These are phyloP conservation scores for Echites panduratus DNA, from an alignment of 257 asterid species.

Conservation along the genomic window DNA sequence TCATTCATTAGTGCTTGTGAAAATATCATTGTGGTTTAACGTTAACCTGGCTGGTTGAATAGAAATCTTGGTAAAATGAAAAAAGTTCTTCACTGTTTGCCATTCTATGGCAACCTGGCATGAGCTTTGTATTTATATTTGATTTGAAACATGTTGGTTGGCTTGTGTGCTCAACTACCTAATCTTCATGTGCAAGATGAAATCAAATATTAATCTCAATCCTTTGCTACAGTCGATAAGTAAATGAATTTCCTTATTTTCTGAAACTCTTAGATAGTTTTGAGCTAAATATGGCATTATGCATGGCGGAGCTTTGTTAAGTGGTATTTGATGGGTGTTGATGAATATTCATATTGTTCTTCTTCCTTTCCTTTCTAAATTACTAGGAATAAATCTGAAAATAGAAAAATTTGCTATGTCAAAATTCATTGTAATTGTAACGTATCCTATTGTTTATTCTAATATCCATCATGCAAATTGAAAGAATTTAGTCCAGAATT, in stretches of 20 bases:
- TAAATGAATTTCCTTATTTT: neutral
- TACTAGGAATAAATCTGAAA: neutral
- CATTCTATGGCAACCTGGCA: conserved; percentile 35
- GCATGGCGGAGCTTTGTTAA: neutral
- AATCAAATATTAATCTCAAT: neutral
- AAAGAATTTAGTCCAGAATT: neutral
- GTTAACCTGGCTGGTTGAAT: conserved; percentile 17
- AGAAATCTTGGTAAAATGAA: conserved; percentile 24
- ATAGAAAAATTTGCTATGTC: neutral
- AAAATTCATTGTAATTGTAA: neutral
- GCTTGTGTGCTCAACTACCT: conserved; percentile 33
- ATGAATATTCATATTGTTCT: neutral
- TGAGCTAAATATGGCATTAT: neutral
- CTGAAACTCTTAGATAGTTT: neutral
- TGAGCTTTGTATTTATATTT: conserved; percentile 28
- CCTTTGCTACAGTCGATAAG: neutral
- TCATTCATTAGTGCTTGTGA: conserved; percentile 23
- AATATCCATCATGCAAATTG: neutral
- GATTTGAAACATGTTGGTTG: conserved; percentile 39
- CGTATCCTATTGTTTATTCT: neutral
- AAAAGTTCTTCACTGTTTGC: conserved; percentile 29
- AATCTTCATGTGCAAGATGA: conserved; percentile 21
- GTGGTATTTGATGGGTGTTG: neutral
- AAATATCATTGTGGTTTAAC: conserved; percentile 22
- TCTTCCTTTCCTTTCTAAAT: neutral